Conservation (phyloP, 1,284 basidiomycete genomes). For the Melampsora larici-populina region DNA sequence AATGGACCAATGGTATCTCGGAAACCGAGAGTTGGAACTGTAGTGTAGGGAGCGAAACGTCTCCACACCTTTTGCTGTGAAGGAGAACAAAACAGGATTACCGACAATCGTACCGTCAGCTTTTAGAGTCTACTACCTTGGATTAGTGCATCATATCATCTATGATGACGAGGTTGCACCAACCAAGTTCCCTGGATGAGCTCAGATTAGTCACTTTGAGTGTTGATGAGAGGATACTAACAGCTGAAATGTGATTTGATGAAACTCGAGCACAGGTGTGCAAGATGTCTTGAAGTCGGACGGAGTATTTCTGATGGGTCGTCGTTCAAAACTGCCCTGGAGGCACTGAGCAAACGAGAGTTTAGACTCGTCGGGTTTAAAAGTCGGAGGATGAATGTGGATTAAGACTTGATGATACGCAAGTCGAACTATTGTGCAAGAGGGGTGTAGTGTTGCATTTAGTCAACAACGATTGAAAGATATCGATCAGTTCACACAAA, state of each 20-base stretch:
- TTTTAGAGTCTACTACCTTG: neutral
- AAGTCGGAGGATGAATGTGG: too few species aligned
- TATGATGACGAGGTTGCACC: neutral
- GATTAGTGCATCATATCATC: neutral
- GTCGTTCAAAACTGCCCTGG: too few species aligned
- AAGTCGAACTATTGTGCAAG: too few species aligned
- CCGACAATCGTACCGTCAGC: neutral
- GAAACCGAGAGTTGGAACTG: slow-evolving; percentile 2
- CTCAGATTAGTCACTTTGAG: neutral
- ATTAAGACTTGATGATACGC: too few species aligned
- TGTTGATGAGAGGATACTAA: slow-evolving; percentile 2
- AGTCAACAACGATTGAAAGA: too few species aligned
- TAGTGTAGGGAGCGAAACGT: neutral
- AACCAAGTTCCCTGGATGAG: neutral
- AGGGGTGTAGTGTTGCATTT: too few species aligned
- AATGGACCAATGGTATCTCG: neutral
- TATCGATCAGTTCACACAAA: too few species aligned
- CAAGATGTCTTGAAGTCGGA: too few species aligned
- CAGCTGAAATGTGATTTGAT: neutral
- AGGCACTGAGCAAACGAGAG: too few species aligned
- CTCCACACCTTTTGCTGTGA: neutral
- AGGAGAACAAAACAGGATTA: neutral
- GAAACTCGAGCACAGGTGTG: too few species aligned
- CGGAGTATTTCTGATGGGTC: too few species aligned
- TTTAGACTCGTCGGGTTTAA: too few species aligned